Evolutionary conservation across 257 asterid genomes (phyloP).

Genomic region (Forsythia suspensa): DNA sequence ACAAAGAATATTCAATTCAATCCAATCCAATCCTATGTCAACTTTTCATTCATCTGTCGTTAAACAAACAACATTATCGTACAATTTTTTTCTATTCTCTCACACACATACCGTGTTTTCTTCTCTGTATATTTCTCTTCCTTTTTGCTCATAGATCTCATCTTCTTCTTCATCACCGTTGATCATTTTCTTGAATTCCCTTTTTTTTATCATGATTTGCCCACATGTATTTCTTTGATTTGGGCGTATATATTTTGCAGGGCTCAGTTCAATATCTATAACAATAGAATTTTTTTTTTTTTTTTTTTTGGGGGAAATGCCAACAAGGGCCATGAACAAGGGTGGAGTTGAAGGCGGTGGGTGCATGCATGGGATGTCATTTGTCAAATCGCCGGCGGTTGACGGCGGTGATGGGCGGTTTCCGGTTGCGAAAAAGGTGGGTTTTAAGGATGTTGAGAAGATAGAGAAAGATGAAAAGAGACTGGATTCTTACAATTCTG

Average conservation of each 20-base stretch:
- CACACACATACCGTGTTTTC: slow-evolving; percentile 12
- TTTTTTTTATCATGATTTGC: background rate
- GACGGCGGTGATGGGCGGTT: slow-evolving; percentile 32
- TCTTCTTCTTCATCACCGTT: background rate
- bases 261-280: background rate
- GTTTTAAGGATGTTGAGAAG: slow-evolving; percentile 19
- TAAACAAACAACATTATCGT: slow-evolving; percentile 7
- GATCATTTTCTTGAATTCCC: background rate
- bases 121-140: slow-evolving; percentile 26
- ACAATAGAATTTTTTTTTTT: background rate
- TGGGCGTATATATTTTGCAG: background rate
- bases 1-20: slow-evolving; percentile 40
- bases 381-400: slow-evolving; percentile 34
- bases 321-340: slow-evolving; percentile 42
- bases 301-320: slow-evolving; percentile 26
- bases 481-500: slow-evolving; percentile 16
- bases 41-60: slow-evolving; percentile 32
- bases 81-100: background rate
- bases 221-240: slow-evolving; percentile 1
- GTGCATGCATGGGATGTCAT: slow-evolving; percentile 35
- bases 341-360: slow-evolving; percentile 29
- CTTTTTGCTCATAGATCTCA: slow-evolving; percentile 35
- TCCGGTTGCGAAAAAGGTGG: slow-evolving; percentile 36
- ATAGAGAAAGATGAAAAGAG: slow-evolving; percentile 13
- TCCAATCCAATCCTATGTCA: slow-evolving; percentile 23